These are phyloP conservation scores for Aspergillus fischeri DNA, from an alignment of 2,329 filamentous ascomycete species.

Conservation along the genomic window DNA sequence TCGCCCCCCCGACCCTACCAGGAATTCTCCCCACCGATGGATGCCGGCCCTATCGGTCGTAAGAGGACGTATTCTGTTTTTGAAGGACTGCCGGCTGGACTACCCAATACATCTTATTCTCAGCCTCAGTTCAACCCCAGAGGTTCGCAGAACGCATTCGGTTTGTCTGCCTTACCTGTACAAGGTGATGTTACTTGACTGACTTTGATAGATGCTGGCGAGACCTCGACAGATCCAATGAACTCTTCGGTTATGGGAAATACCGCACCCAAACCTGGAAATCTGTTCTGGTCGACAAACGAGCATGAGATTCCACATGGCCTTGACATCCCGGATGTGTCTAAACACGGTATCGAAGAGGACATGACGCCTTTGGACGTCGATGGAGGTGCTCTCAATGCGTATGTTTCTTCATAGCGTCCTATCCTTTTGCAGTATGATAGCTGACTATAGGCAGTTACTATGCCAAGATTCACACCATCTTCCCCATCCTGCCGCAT, in stretches of 20 bases:
- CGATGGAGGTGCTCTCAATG: constrained; percentile 38
- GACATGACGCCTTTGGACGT: constrained; percentile 34
- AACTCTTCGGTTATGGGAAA: constrained; percentile 36
- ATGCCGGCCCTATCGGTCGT: constrained; percentile 36
- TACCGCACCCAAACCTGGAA: constrained; percentile 31
- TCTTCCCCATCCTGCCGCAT: constrained; percentile 40
- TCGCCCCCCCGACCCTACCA: constrained; percentile 45
- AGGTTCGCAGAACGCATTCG: constrained; percentile 32
- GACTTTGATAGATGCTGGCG: constrained; percentile 18
- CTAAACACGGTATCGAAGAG: constrained; percentile 29
- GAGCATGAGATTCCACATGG: constrained; percentile 29
- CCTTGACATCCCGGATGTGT: constrained; percentile 30
- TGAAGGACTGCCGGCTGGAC: constrained; percentile 42
- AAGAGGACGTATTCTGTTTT: constrained; percentile 50
- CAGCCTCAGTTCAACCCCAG: constrained; percentile 35
- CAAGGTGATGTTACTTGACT: constrained; percentile 3
- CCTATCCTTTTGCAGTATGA: neutral
- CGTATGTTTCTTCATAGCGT: constrained; percentile 24
- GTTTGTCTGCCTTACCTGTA: constrained; percentile 15
- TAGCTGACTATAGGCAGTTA: constrained; percentile 29
- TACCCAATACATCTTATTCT: constrained; percentile 40
- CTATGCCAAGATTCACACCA: constrained; percentile 38
- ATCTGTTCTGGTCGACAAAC: constrained; percentile 38
- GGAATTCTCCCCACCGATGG: constrained; percentile 51
- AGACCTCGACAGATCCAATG: constrained; percentile 28